Base-by-base conservation (phyloP, 192 early-diverging fungal species). In the Backusella australiensis region DNA sequence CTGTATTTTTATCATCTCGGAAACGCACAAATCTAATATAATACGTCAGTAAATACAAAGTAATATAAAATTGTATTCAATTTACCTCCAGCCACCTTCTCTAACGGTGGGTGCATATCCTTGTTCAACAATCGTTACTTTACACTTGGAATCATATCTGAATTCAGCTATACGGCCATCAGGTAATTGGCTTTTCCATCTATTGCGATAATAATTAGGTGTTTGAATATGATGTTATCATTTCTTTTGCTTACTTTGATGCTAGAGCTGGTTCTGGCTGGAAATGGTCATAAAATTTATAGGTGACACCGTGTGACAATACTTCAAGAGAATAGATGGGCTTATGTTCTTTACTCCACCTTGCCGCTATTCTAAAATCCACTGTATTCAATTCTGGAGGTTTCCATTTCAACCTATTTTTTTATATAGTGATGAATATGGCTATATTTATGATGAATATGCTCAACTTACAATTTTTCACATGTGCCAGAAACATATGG, bases 341-440 rank as follows among this genome's bases (percentile, higher is more conserved):
- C 46, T 88, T 88, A 19, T 84, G 78, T 52, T 88, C 85, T 65
- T 81, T 88, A 74, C 84, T 88, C 68, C 73, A 77, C 1, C 73
- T 80, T 12, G 86, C 85, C n/a, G 79, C 76, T 71, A 91, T 86
- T 56, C 83, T 81, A 72, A 91, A 91, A 42, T 91, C 83, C 6
- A 84, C 83, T 3, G 86, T 85, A 26, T 80, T 86, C 42, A 81
- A 74, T n/a, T 85, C 82, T 0, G 76, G 75, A 29, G 90, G 85
- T 82, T 89, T 91, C 90, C 90, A 91, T 67, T 91, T 90, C 19
- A 91, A 56, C 44, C 91, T 93, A 81, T 6, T 21, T 17, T 44
- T 44, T 39, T 39, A 39, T 39, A 32, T 39, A 32, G 0, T 32
- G 32, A 3, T 39, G 38, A 49, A 6, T 49, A n/a, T 49, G 19